Base-by-base conservation (phyloP, 352 stramenopile genomes). In the Phytopythium delawarense region DNA sequence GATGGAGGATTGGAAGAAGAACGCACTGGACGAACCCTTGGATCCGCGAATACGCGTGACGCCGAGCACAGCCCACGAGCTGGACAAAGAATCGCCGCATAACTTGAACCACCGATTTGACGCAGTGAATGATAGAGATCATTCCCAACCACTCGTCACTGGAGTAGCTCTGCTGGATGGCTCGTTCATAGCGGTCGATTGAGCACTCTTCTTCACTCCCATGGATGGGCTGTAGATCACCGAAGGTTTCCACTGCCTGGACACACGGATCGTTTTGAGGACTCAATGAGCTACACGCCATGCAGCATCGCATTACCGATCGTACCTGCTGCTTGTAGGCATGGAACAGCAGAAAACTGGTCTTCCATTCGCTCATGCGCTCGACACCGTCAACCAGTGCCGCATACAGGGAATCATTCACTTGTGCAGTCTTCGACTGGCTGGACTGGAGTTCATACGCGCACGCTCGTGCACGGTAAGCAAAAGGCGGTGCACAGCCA, bases 11-110 rank as follows among this genome's bases (percentile, higher is more conserved):
- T 11, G 84, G 75, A 23, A 95, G 58, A 0, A 95, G 60, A 9
- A 80, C 84, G 58, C 88, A 78, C 65, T 95, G 84, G 7, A 88
- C 67, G 63, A 96, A 90, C 32, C 75, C 60, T 62, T 97, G 89
- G 21, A 91, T 69, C 11, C 68, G 57, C 7, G 72, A 63, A 58
- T 97, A 93, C 6, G 96, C 62, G 28, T 80, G 71, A 1, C 74
- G 66, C 7, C 74, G 81, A 32, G 96, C 35, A 18, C 72, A 76
- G 12, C 67, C 69, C 4, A 67, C 67, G 45, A 95, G 59, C 21
- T 61, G 55, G 2, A 61, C 35, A 11, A 84, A 57, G 23, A 74
- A 65, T 11, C 67, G 35, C 3, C 56, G 61, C 34, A 96, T 61
- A 8, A 80, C 57, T 30, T 76, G 63, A 6, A 73, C 71, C 5